phyloP scores from a whole-genome alignment of 2,329 filamentous ascomycete genomes.

The Hypomyces perniciosus region DNA sequence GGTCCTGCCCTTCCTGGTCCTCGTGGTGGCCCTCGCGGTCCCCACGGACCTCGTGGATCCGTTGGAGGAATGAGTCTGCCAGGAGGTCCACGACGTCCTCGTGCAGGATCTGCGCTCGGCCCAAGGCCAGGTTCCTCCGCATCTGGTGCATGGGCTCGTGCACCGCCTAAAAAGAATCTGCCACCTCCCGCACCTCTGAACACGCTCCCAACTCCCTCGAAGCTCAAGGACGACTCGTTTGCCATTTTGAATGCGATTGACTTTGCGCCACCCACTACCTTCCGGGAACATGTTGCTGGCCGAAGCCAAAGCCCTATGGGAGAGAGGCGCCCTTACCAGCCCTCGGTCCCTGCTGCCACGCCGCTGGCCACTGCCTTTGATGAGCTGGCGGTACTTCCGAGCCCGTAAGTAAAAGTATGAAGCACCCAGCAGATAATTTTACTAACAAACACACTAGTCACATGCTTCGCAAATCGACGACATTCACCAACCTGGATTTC shows the following conservation, averaged over 20 bases:
- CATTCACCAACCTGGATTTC: conserved; percentile 76
- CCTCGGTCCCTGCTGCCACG: conserved; percentile 65
- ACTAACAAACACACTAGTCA: conserved; percentile 46
- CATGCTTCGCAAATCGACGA: conserved; percentile 67
- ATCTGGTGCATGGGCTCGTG: conserved; percentile 44
- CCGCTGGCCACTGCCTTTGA: conserved; percentile 81
- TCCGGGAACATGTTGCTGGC: conserved; percentile 64
- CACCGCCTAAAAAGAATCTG: conserved; percentile 39
- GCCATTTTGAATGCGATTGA: conserved; percentile 64
- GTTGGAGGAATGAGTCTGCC: conserved; percentile 43
- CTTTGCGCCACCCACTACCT: conserved; percentile 72
- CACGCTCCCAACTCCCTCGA: conserved; percentile 77
- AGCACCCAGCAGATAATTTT: not conserved
- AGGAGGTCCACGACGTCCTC: conserved; percentile 46
- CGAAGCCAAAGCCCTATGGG: conserved; percentile 58
- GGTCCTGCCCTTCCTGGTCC: conserved; percentile 24
- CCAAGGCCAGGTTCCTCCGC: conserved; percentile 57
- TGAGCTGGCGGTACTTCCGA: conserved; percentile 77
- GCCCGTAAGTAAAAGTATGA: conserved; percentile 63
- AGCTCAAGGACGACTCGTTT: conserved; percentile 76
- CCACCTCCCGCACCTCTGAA: conserved; percentile 69
- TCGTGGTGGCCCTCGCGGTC: conserved; percentile 20
- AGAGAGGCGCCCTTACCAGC: conserved; percentile 66
- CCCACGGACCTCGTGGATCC: conserved; percentile 42
- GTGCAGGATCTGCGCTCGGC: conserved; percentile 39